Percentiles rank a stretch among this genome's conserved stretches.
These are phyloP conservation scores for Pontederia paniculata DNA, from an alignment of 176 grass and related monocot genomes.

Conservation along the genomic window DNA sequence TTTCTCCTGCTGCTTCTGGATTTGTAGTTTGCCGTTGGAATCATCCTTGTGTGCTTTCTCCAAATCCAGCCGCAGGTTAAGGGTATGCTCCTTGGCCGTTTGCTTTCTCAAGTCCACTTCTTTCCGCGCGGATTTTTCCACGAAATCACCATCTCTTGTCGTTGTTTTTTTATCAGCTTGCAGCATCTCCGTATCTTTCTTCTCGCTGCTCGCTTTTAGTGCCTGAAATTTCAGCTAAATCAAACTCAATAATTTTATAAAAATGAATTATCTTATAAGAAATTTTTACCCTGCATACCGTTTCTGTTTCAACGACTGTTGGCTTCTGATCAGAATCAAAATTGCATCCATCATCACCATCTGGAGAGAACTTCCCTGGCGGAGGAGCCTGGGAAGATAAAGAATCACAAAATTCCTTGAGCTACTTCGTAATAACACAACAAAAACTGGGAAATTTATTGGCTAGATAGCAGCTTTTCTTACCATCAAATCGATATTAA, in stretches of 20 bases:
- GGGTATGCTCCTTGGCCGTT: constrained; percentile 12
- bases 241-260: too few species aligned
- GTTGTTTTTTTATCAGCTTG: constrained; percentile 21
- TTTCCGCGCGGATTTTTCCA: constrained; percentile 17
- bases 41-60: constrained; percentile 44
- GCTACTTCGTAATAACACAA: too few species aligned
- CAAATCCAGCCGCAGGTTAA: constrained; percentile 73
- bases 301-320: constrained; percentile 58
- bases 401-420: background rate
- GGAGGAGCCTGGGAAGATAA: constrained; percentile 77
- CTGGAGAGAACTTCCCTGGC: constrained; percentile 96
- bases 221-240: constrained; percentile 13
- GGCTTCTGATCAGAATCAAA: constrained; percentile 60
- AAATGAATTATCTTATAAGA: background rate
- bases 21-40: constrained; percentile 33
- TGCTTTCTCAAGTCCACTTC: constrained; percentile 32
- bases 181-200: constrained; percentile 40
- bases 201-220: constrained; percentile 31
- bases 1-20: constrained; percentile 38
- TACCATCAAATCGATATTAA: constrained; percentile 99
- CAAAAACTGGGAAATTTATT: background rate
- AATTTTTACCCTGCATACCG: constrained; percentile 29
- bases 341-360: constrained; percentile 37
- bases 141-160: constrained; percentile 41
- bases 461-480: constrained; percentile 25